phyloP scores from a whole-genome alignment of 225 moss, liverwort and hornwort genomes.

The Bryum argenteum region DNA sequence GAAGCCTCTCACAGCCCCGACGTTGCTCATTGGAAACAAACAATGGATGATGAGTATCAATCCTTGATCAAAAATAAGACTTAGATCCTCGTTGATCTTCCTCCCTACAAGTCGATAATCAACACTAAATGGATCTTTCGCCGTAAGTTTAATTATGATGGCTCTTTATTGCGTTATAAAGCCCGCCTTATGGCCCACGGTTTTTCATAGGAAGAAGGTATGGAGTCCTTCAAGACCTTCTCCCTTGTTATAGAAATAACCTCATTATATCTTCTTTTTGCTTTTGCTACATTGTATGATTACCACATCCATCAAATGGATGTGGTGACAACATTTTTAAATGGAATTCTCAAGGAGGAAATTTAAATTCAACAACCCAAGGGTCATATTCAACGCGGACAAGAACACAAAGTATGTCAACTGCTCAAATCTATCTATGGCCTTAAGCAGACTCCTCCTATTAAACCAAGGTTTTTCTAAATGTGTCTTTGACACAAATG shows the following conservation, averaged over 20 bases:
- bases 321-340: not conserved
- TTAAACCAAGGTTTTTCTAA: not conserved
- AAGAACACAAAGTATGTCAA: not conserved
- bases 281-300: not conserved
- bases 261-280: not conserved
- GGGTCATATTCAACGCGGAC: not conserved
- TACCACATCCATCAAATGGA: not conserved
- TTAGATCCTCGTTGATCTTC: not conserved
- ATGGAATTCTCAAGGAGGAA: not conserved
- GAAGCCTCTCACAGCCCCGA: not conserved
- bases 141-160: not conserved
- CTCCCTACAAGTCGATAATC: not conserved
- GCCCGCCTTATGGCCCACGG: not conserved
- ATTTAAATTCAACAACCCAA: not conserved
- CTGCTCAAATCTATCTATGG: not conserved
- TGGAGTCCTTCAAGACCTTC: not conserved
- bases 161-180: not conserved
- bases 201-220: not conserved
- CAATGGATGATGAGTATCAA: not conserved
- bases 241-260: not conserved
- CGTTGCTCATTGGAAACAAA: not conserved
- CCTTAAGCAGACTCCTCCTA: not conserved
- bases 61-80: not conserved
- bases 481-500: not conserved
- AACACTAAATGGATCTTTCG: slow-evolving; percentile 1